Conservation (phyloP, 2,329 filamentous ascomycete genomes). For the Geosmithia morbida region DNA sequence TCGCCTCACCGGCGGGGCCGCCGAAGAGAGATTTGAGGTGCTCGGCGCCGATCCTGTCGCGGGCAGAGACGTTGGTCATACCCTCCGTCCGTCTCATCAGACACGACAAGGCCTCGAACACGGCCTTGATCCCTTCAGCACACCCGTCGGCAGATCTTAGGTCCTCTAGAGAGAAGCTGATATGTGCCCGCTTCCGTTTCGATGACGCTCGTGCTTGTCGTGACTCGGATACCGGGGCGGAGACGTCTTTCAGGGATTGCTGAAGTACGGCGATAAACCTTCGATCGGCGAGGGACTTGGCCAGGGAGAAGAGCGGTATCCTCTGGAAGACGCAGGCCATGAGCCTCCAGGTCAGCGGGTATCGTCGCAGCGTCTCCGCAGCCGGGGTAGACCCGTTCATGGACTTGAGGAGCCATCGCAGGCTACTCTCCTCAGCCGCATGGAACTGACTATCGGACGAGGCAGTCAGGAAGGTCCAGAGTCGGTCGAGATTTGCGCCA, state of each 20-base stretch:
- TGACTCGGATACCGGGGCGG: conserved; percentile 6
- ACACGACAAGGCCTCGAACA: conserved; percentile 30
- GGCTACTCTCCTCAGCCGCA: conserved; percentile 39
- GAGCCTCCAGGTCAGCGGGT: conserved; percentile 45
- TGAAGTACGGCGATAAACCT: conserved; percentile 54
- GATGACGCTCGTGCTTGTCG: conserved; percentile 7
- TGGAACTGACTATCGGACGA: conserved; percentile 27
- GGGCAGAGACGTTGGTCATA: conserved; percentile 17
- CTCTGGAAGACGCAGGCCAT: conserved; percentile 44
- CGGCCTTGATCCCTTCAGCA: conserved; percentile 28
- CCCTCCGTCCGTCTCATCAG: conserved; percentile 30
- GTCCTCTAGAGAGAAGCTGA: conserved; percentile 21
- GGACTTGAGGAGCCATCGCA: conserved; percentile 50
- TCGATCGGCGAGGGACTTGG: conserved; percentile 56
- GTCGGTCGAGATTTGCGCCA: conserved; percentile 29
- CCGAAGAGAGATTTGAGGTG: conserved; percentile 44
- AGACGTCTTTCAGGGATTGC: conserved; percentile 47
- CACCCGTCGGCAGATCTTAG: conserved; percentile 25
- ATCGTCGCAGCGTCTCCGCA: conserved; percentile 38
- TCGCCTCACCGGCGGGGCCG: conserved; percentile 29
- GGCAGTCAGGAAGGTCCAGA: conserved; percentile 34
- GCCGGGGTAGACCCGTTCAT: conserved; percentile 33
- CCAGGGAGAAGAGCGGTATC: conserved; percentile 56
- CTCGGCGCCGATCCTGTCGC: conserved; percentile 37
- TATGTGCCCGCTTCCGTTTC: conserved; percentile 31